Base-by-base conservation (phyloP, 768 basidiomycete genomes). In the Clitopilus hobsonii region DNA sequence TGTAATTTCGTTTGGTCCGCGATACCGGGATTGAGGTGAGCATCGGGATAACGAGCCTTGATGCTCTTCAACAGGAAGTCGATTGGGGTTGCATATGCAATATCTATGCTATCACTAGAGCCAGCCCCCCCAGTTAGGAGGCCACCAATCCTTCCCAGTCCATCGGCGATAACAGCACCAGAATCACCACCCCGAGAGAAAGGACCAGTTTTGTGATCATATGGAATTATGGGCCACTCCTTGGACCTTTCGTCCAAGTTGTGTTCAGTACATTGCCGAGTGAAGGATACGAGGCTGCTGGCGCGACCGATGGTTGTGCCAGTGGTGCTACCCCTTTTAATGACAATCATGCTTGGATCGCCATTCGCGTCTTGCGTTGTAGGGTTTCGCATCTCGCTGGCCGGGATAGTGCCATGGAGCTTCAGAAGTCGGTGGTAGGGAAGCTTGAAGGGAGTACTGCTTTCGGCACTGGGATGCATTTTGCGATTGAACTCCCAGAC, bases 241-340 rank as follows among this genome's bases (percentile, higher is more conserved):
- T 62, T 63, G 4, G 67, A 67, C 23, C 60, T 64, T 10, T 23
- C 22, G 18, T 51, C 27, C 7, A 6, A 14, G 29, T 14, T 30
- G 29, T 14, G 7, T 1, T 10, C 36, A 52, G 62, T 62, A 63
- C 71, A 71, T 10, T 67, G 61, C 50, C 71, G 71, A 55, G 68
- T 65, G 57, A 68, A 50, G 45, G 74, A 74, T 52, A 65, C 66
- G 58, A 74, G 20, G 55, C 71, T 69, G 52, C 60, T 75, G 18
- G 66, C 67, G 56, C 68, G 67, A 60, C 73, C 74, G n/a, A 76
- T 56, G 56, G 73, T 76, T 63, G 60, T 60, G 54, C 57, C 62
- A 41, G 75, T 71, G 53, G 68, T 58, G 56, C 57, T 64, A 32
- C 73, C 74, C 38, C 57, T 60, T 65, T 75, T 76, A 52, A 71